A percentile compares a stretch with the other conserved stretches of the same genome.
phyloP scores from a whole-genome alignment of 345 rosid species.

The Clarkia xantiana region DNA sequence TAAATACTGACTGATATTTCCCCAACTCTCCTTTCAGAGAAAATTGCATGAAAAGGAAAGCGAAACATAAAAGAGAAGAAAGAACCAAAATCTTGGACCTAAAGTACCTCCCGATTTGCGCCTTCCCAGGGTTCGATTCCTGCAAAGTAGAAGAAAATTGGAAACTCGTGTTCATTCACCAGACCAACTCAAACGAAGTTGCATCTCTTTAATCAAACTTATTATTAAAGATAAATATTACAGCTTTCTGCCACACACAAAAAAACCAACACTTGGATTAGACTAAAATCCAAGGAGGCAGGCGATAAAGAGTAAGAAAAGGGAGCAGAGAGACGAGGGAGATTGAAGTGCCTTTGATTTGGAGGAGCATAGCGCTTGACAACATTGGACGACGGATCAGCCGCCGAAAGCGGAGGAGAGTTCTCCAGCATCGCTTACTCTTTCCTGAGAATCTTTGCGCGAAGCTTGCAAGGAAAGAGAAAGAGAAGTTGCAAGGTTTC shows the following conservation, averaged over 20 bases:
- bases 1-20: no score
- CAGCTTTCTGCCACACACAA: no score
- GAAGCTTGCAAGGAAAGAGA: no score
- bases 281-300: background rate
- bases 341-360: conserved; percentile 28
- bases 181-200: no score
- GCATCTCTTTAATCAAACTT: no score
- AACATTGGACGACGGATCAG: conserved; percentile 14
- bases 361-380: conserved; percentile 65
- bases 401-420: conserved; percentile 6
- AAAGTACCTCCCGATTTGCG: conserved; percentile 58
- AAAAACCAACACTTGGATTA: background rate
- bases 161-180: no score
- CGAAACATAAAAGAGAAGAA: background rate
- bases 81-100: background rate
- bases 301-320: background rate
- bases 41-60: background rate
- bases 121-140: conserved; percentile 41
- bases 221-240: no score
- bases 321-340: background rate
- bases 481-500: no score
- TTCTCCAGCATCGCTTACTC: conserved; percentile 8
- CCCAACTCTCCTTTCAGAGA: no score
- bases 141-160: conserved; percentile 11
- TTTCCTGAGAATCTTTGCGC: background rate